Conservation (phyloP, 805 yeast species). For the Saturnispora bothae region DNA sequence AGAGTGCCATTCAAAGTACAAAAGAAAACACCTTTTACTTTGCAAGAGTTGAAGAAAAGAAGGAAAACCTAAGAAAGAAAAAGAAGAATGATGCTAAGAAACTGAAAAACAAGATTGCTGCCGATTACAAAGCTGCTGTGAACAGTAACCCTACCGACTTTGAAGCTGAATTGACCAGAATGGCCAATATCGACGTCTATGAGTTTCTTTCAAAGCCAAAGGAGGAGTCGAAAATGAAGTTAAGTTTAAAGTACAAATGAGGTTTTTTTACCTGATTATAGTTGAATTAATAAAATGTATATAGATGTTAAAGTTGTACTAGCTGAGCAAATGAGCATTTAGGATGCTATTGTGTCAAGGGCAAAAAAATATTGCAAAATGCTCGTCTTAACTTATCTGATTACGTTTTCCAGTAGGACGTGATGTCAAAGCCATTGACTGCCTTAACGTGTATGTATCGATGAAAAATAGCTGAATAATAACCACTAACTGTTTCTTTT, state of each 20-base stretch:
- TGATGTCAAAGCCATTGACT: slow-evolving; percentile 7
- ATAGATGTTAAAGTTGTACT: not conserved
- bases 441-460: slow-evolving; percentile 10
- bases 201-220: slow-evolving; percentile 20
- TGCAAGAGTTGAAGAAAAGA: slow-evolving; percentile 28
- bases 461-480: too few species aligned
- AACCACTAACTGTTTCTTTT: not conserved
- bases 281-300: too few species aligned
- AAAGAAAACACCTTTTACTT: slow-evolving; percentile 25
- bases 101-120: slow-evolving; percentile 17
- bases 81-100: slow-evolving; percentile 20
- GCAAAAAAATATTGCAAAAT: slow-evolving; percentile 1
- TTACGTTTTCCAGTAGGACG: not conserved
- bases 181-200: slow-evolving; percentile 23
- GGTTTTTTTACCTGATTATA: too few species aligned
- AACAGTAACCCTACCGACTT: slow-evolving; percentile 17
- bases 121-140: slow-evolving; percentile 20
- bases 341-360: not conserved
- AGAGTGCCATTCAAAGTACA: slow-evolving; percentile 33
- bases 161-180: slow-evolving; percentile 15
- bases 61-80: slow-evolving; percentile 18
- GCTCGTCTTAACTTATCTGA: not conserved
- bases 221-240: slow-evolving; percentile 18
- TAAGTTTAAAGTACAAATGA: slow-evolving; percentile 15
- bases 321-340: slow-evolving; percentile 3